Evolutionary conservation across 495 filamentous ascomycete species (phyloP).

Genomic region (Tuber brumale): DNA sequence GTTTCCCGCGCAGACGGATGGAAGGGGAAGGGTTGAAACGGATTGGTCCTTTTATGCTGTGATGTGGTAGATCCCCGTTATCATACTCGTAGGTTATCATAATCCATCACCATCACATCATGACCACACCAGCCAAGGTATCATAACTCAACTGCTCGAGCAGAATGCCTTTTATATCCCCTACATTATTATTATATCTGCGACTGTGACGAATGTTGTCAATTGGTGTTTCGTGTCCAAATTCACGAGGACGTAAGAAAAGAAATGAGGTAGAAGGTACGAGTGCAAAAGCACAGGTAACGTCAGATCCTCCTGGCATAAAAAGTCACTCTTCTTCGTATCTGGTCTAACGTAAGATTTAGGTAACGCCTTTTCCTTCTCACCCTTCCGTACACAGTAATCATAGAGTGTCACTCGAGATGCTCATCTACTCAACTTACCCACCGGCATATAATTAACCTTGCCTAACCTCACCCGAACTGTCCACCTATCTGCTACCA

Average conservation of each 20-base stretch:
- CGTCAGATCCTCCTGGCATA: neutral
- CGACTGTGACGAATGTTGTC: neutral
- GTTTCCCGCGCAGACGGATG: neutral
- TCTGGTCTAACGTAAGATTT: neutral
- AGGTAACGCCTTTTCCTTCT: neutral
- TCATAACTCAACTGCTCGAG: too few species aligned
- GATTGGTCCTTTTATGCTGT: neutral
- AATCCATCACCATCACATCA: neutral
- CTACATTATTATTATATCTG: neutral
- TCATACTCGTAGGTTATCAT: neutral
- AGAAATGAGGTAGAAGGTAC: neutral
- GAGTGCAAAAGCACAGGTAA: neutral
- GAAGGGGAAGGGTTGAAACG: neutral
- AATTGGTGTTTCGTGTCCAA: neutral
- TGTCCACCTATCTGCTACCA: neutral
- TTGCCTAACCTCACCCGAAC: neutral
- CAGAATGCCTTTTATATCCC: neutral
- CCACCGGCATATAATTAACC: too few species aligned
- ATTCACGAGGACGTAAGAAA: neutral
- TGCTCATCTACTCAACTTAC: neutral
- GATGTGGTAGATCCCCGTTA: neutral
- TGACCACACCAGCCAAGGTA: neutral
- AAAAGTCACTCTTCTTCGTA: neutral
- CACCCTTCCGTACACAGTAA: neutral
- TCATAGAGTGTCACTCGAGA: neutral